Evolutionary conservation across 1,284 basidiomycete species (phyloP).

Genomic region (Porogramme epimiltina): DNA sequence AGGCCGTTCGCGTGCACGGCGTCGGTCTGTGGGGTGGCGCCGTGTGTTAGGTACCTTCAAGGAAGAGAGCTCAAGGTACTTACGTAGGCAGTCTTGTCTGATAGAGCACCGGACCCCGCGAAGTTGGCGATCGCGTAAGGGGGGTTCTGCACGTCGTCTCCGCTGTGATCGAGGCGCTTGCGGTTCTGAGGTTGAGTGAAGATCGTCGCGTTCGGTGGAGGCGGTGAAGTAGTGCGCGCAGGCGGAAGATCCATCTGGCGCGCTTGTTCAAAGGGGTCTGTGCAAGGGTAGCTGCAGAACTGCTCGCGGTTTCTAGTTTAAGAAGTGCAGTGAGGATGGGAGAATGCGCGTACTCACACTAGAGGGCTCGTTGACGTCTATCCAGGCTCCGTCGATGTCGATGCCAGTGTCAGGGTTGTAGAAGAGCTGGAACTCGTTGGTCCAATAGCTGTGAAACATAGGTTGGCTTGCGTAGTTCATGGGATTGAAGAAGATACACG

Average conservation of each 20-base stretch:
- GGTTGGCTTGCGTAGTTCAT: no score
- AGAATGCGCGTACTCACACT: conserved; percentile 39
- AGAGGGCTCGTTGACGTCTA: conserved; percentile 74
- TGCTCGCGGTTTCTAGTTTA: conserved; percentile 29
- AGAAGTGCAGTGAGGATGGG: no score
- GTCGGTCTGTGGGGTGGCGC: conserved; percentile 42
- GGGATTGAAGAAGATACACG: conserved; percentile 25
- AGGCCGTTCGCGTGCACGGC: conserved; percentile 63
- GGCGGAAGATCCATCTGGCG: conserved; percentile 53
- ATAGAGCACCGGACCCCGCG: conserved; percentile 44
- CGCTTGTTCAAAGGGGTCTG: conserved; percentile 58
- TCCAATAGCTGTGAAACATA: conserved; percentile 60
- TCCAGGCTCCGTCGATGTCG: conserved; percentile 72
- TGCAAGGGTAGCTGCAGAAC: conserved; percentile 64
- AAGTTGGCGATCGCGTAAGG: conserved; percentile 63
- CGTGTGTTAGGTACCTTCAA: no score
- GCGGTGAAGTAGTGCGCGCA: conserved; percentile 46
- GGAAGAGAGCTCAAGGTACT: conserved; percentile 22
- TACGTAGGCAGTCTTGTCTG: conserved; percentile 55
- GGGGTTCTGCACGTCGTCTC: conserved; percentile 46
- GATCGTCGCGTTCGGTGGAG: conserved; percentile 53
- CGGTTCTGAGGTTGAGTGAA: conserved; percentile 37
- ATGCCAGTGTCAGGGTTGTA: conserved; percentile 57
- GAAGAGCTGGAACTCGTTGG: conserved; percentile 60
- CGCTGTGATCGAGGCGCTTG: conserved; percentile 37